Conservation (phyloP, 176 grass and related monocot genomes). For the barley (Hordeum vulgare) region DNA sequence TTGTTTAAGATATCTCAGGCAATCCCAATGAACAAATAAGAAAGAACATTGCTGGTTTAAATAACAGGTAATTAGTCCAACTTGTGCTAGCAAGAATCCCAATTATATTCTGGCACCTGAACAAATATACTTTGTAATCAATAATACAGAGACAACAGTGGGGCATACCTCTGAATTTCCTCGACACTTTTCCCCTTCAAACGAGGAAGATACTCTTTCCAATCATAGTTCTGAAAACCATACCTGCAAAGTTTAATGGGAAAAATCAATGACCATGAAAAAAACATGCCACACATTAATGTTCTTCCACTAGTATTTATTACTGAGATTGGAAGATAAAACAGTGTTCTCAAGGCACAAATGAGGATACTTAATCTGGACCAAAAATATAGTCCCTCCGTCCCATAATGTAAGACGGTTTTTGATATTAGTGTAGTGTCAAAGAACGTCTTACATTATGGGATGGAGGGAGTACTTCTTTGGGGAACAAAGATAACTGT, state of each 20-base stretch:
- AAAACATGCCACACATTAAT: background rate
- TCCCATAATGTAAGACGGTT: no score
- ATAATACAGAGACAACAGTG: slow-evolving; percentile 1
- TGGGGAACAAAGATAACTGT: slow-evolving; percentile 11
- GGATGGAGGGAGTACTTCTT: no score
- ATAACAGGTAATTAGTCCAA: background rate
- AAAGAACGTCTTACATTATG: no score
- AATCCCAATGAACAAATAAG: background rate
- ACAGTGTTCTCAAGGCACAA: background rate
- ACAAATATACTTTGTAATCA: background rate
- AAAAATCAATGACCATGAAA: background rate
- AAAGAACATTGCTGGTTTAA: background rate
- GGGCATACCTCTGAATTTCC: slow-evolving; percentile 87
- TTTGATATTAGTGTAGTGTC: no score
- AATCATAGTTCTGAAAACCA: slow-evolving; percentile 96
- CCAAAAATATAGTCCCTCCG: background rate
- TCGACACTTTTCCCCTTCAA: slow-evolving; percentile 80
- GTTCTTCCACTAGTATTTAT: background rate
- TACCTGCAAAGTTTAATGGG: slow-evolving; percentile 44
- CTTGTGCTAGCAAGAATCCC: background rate
- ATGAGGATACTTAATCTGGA: slow-evolving; percentile 4
- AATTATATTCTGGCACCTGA: background rate
- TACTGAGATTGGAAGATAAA: background rate
- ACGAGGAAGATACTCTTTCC: slow-evolving; percentile 90
- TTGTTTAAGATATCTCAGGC: background rate